Percentiles rank a stretch among this genome's conserved stretches.
phyloP scores from a whole-genome alignment of 139 green algal species.

The Coccomyxa sp. region DNA sequence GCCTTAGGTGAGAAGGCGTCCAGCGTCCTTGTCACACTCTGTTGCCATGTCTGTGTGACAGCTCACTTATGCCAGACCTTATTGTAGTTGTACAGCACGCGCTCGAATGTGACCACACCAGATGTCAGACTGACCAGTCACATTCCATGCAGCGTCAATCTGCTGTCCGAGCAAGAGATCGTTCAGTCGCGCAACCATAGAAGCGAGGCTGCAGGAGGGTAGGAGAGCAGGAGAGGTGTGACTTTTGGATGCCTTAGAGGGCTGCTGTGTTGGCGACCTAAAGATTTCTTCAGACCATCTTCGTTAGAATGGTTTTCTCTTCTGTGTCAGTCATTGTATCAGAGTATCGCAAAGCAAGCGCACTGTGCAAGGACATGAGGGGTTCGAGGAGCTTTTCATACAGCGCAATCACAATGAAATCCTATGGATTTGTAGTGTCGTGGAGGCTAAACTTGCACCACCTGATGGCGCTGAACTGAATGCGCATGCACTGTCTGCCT shows the following conservation, averaged over 20 bases:
- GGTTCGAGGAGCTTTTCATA: background rate
- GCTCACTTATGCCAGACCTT: background rate
- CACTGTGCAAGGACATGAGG: background rate
- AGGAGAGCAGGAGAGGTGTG: conserved; percentile 1
- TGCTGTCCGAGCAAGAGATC: background rate
- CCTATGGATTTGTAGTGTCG: background rate
- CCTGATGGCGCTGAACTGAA: background rate
- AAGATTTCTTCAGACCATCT: background rate
- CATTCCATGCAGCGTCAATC: background rate
- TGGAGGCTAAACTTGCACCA: background rate
- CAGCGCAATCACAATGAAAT: background rate
- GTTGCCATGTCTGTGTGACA: background rate
- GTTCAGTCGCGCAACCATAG: background rate
- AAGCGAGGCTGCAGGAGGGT: background rate
- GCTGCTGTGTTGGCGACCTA: background rate
- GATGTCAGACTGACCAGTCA: background rate
- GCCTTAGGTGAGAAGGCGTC: background rate
- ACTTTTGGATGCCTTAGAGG: background rate
- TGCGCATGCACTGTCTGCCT: background rate
- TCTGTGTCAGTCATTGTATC: background rate
- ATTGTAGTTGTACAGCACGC: background rate
- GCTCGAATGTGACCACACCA: background rate
- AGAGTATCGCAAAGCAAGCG: background rate
- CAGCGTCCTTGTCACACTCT: background rate
- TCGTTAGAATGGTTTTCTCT: background rate